Base-by-base conservation (phyloP, 306 rosid species). In the Lupinus albus region DNA sequence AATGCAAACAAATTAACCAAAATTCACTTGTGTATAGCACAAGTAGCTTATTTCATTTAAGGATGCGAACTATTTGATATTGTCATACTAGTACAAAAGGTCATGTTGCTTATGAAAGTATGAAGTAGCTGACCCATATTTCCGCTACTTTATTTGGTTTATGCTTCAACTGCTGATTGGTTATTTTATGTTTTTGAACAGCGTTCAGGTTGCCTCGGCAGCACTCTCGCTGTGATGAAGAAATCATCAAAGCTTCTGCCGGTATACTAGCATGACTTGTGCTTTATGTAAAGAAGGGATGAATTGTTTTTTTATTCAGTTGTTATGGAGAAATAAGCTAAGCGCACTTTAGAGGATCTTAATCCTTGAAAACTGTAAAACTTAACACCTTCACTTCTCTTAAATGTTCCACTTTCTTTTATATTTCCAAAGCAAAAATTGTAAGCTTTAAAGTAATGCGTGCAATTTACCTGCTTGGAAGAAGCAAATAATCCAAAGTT, bases 181-280 rank as follows among this genome's bases (percentile, higher is more conserved):
- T 70, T 68, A 20, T 63, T 61, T 38, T 36, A 48, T 35, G 33
- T 72, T 58, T 28, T 83, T 63, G 42, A 58, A 81, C 93, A 94
- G 97, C 94, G 99, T 41, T 74, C 97, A 28, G 97, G 97, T 81
- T 86, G 95, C 74, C 99, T 94, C 41, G 99, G 99, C 66, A 90
- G 95, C 75, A 7, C 88, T 11, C 63, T 94, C 51, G 99, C 99
- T 71, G 96, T 94, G 74, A 94, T 94, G 99, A 94, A 94, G 91
- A 94, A 90, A 76, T 90, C 97, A 41, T 90, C 97, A 11, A 86
- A 85, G 67, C 68, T 84, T 64, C 88, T 94, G 75, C 97, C 99
- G 73, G 99, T 94, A 88, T 61, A 82, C 77, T 74, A 12, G 12
- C 0, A 0, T 58, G 41, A 38, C 52, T 66, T 49, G 30, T 21